phyloP scores from a whole-genome alignment of 225 moss, liverwort and hornwort genomes.

The Lunularia cruciata region DNA sequence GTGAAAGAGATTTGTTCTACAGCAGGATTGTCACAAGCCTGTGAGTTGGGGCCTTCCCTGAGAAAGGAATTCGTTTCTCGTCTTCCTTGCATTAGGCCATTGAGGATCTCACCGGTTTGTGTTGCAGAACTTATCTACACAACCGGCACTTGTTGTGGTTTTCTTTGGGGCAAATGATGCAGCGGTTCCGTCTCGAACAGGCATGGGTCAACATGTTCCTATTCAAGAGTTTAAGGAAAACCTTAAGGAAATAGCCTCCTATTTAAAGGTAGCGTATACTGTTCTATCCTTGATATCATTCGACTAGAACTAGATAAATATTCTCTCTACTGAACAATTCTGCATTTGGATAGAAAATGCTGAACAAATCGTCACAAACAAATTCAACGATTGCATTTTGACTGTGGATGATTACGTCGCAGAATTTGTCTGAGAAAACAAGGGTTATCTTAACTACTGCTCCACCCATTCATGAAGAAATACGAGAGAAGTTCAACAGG shows the following conservation, averaged over 20 bases:
- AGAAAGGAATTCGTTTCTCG: background rate
- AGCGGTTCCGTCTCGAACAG: slow-evolving; percentile 70
- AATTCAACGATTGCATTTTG: no score
- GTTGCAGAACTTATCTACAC: slow-evolving; percentile 58
- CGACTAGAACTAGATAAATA: no score
- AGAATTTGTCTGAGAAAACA: slow-evolving; percentile 74
- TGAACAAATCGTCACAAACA: no score
- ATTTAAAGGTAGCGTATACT: slow-evolving; percentile 89
- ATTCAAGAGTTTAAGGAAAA: slow-evolving; percentile 81
- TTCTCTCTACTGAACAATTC: background rate
- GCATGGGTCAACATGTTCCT: slow-evolving; percentile 74
- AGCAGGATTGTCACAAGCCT: no score
- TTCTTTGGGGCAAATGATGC: slow-evolving; percentile 95
- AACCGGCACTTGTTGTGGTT: slow-evolving; percentile 81
- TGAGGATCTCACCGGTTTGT: background rate
- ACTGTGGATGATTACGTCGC: slow-evolving; percentile 14
- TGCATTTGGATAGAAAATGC: background rate
- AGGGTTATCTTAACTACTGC: slow-evolving; percentile 82
- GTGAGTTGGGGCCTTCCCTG: no score
- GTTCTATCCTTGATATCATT: no score
- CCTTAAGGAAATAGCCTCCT: slow-evolving; percentile 52
- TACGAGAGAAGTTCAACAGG: slow-evolving; percentile 30
- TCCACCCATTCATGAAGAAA: slow-evolving; percentile 68
- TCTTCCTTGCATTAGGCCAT: no score
- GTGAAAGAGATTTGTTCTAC: no score